phyloP scores from a whole-genome alignment of 2,329 filamentous ascomycete species.

The Rutstroemia sp. region DNA sequence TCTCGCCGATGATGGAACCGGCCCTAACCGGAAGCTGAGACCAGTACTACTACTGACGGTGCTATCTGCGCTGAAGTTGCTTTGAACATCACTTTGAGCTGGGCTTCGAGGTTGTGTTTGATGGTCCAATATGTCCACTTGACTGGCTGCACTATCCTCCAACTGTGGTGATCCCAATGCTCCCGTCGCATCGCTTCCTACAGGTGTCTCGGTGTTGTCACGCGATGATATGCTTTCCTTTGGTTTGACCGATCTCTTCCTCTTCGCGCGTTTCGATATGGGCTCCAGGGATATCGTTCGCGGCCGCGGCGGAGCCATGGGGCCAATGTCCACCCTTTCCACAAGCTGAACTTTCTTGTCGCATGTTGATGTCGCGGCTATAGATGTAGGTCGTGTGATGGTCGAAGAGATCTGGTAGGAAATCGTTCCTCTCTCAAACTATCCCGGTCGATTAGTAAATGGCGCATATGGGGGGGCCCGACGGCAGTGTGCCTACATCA shows the following conservation, averaged over 20 bases:
- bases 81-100: slow-evolving; percentile 49
- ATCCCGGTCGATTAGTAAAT: slow-evolving; percentile 1
- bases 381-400: slow-evolving; percentile 79
- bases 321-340: slow-evolving; percentile 78
- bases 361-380: slow-evolving; percentile 70
- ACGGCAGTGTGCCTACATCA: slow-evolving; percentile 56
- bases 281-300: slow-evolving; percentile 83
- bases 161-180: slow-evolving; percentile 19
- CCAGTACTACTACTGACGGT: slow-evolving; percentile 33
- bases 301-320: slow-evolving; percentile 65
- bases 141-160: slow-evolving; percentile 27
- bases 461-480: not conserved
- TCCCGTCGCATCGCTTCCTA: slow-evolving; percentile 18
- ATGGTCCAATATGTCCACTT: slow-evolving; percentile 30
- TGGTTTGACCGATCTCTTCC: slow-evolving; percentile 27
- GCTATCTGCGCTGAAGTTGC: slow-evolving; percentile 66
- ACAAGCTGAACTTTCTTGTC: slow-evolving; percentile 73
- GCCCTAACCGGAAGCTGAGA: slow-evolving; percentile 37
- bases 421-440: slow-evolving; percentile 95
- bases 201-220: slow-evolving; percentile 19
- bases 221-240: slow-evolving; percentile 15
- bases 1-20: slow-evolving; percentile 30
- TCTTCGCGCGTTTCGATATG: slow-evolving; percentile 62
- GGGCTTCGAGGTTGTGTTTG: slow-evolving; percentile 39
- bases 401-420: slow-evolving; percentile 88